These are phyloP conservation scores for Euphorbia neoarborescens DNA, from an alignment of 441 rosid genomes.

Conservation along the genomic window DNA sequence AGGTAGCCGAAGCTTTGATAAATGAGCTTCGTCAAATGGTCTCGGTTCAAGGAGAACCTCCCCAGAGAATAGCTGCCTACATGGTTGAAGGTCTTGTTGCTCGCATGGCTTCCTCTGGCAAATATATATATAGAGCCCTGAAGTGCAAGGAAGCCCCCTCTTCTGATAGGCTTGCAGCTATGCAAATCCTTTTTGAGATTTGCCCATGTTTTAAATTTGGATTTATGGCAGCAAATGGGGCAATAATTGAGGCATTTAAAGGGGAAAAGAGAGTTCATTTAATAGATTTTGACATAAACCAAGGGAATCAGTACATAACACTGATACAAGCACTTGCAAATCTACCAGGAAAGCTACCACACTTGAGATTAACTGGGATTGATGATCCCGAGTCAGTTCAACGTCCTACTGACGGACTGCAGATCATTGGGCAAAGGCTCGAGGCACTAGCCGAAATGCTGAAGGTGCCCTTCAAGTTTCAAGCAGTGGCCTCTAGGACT, in stretches of 20 bases:
- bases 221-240: constrained; percentile 81
- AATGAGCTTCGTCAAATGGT: constrained; percentile 68
- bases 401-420: constrained; percentile 67
- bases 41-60: constrained; percentile 90
- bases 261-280: constrained; percentile 79
- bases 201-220: constrained; percentile 98
- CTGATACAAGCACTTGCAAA: constrained; percentile 61
- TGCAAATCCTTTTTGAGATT: constrained; percentile 94
- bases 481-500: constrained; percentile 62
- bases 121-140: constrained; percentile 67
- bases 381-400: constrained; percentile 97
- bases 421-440: constrained; percentile 70
- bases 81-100: constrained; percentile 99
- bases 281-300: constrained; percentile 86
- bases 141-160: constrained; percentile 98
- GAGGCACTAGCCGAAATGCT: constrained; percentile 62
- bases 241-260: constrained; percentile 66
- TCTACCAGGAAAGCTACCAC: constrained; percentile 43
- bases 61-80: constrained; percentile 91
- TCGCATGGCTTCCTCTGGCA: constrained; percentile 85
- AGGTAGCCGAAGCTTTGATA: constrained; percentile 55
- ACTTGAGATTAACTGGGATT: constrained; percentile 74
- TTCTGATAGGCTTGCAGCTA: constrained; percentile 87
- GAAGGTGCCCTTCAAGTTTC: constrained; percentile 63
- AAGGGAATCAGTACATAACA: constrained; percentile 89